Evolutionary conservation across 768 basidiomycete species (phyloP).

Genomic region (Cyclocybe cylindracea): DNA sequence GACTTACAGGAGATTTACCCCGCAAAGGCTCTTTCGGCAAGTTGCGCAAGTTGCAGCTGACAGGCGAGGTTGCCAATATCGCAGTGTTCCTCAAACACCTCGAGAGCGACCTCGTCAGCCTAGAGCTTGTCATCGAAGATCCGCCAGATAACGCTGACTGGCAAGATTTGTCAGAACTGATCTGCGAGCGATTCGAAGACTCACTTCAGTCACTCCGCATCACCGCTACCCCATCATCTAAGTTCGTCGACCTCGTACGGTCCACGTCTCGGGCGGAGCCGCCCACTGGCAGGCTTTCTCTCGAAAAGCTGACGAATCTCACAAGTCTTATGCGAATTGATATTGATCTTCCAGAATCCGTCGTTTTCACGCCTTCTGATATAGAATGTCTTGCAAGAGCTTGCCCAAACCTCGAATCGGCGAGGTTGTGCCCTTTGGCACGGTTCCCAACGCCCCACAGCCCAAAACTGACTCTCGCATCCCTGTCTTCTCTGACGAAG

Average conservation of each 20-base stretch:
- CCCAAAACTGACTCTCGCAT: conserved; percentile 62
- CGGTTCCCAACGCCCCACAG: conserved; percentile 57
- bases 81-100: conserved; percentile 73
- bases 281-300: conserved; percentile 58
- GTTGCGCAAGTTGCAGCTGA: conserved; percentile 63
- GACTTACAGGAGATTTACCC: conserved; percentile 60
- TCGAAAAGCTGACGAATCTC: conserved; percentile 57
- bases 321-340: conserved; percentile 63
- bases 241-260: conserved; percentile 80
- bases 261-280: conserved; percentile 70
- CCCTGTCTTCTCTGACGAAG: conserved; percentile 57
- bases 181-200: conserved; percentile 62
- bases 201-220: conserved; percentile 64
- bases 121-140: conserved; percentile 80
- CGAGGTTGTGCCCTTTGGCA: conserved; percentile 67
- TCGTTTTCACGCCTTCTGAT: conserved; percentile 64
- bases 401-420: conserved; percentile 69
- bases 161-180: conserved; percentile 65
- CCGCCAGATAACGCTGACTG: conserved; percentile 75
- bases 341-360: conserved; percentile 78
- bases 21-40: conserved; percentile 57
- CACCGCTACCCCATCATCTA: conserved; percentile 66
- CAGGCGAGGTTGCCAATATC: conserved; percentile 70
- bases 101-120: conserved; percentile 59
- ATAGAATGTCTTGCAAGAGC: conserved; percentile 56